These are phyloP conservation scores for Echria macrotheca DNA, from an alignment of 495 filamentous ascomycete genomes.

Conservation along the genomic window DNA sequence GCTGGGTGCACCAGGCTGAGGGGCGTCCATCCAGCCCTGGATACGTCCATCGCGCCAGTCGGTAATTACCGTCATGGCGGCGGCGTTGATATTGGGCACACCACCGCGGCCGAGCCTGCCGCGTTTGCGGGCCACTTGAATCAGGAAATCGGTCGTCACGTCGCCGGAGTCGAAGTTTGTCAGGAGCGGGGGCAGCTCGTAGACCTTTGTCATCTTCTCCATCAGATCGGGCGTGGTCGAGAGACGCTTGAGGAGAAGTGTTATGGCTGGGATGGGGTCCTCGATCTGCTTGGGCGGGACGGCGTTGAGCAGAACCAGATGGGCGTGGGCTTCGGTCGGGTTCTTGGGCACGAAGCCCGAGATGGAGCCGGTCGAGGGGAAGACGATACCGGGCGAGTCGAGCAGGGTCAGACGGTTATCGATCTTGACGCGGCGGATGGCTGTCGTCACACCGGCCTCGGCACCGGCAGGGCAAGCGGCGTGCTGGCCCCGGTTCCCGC, in stretches of 20 bases:
- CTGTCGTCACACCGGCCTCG: constrained; percentile 90
- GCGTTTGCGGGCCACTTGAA: constrained; percentile 89
- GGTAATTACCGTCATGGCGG: constrained; percentile 86
- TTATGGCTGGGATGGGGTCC: constrained; percentile 82
- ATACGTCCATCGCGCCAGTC: constrained; percentile 96
- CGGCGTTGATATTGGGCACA: constrained; percentile 78
- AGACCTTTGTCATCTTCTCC: constrained; percentile 70
- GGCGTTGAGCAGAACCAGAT: constrained; percentile 83
- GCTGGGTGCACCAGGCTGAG: constrained; percentile 52
- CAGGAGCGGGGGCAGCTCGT: constrained; percentile 75
- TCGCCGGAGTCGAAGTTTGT: constrained; percentile 56
- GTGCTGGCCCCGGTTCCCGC: constrained; percentile 48
- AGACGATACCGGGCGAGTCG: constrained; percentile 94
- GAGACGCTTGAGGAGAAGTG: constrained; percentile 71
- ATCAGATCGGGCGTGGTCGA: constrained; percentile 65
- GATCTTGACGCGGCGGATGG: constrained; percentile 82
- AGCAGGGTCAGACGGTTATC: constrained; percentile 92
- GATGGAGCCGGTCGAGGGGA: constrained; percentile 52
- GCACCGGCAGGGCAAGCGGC: constrained; percentile 82
- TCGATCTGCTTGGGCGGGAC: constrained; percentile 89
- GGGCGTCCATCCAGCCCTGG: constrained; percentile 83
- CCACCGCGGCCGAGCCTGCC: constrained; percentile 86
- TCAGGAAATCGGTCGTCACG: constrained; percentile 81
- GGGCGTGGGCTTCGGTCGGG: constrained; percentile 71
- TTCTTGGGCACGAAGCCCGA: constrained; percentile 46